Evolutionary conservation across 2,329 filamentous ascomycete genomes (phyloP).

Genomic region (Fusarium sp.): DNA sequence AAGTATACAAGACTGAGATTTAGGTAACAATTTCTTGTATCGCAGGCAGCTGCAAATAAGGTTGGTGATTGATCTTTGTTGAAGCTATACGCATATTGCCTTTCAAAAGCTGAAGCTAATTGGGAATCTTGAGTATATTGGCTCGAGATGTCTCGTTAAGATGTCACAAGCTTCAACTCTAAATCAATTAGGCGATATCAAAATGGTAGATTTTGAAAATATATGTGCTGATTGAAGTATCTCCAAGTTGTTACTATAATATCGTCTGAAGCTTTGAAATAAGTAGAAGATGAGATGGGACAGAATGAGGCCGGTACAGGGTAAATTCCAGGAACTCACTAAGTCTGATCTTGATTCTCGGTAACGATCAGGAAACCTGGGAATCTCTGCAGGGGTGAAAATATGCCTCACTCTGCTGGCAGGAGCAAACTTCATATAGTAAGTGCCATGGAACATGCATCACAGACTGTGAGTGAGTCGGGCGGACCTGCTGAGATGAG

Average conservation of each 20-base stretch:
- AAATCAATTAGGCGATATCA: too few relatives aligned
- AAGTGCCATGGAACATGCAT: too few relatives aligned
- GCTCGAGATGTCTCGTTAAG: fast-evolving
- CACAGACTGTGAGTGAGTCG: neutral
- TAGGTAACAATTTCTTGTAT: too few relatives aligned
- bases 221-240: neutral
- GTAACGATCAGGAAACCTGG: neutral
- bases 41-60: too few relatives aligned
- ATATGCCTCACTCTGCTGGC: neutral
- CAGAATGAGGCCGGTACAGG: neutral
- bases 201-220: fast-evolving
- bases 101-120: neutral
- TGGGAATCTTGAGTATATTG: fast-evolving
- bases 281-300: too few relatives aligned
- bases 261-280: neutral
- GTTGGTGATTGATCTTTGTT: neutral
- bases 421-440: neutral
- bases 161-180: neutral
- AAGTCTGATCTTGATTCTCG: neutral
- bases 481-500: neutral
- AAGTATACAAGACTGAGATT: neutral
- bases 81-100: neutral
- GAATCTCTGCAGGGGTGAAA: neutral
- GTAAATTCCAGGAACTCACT: fast-evolving
- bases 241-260: neutral